Evolutionary conservation across 108 stramenopile genomes (phyloP).

Genomic region (Skeletonema tropicum): DNA sequence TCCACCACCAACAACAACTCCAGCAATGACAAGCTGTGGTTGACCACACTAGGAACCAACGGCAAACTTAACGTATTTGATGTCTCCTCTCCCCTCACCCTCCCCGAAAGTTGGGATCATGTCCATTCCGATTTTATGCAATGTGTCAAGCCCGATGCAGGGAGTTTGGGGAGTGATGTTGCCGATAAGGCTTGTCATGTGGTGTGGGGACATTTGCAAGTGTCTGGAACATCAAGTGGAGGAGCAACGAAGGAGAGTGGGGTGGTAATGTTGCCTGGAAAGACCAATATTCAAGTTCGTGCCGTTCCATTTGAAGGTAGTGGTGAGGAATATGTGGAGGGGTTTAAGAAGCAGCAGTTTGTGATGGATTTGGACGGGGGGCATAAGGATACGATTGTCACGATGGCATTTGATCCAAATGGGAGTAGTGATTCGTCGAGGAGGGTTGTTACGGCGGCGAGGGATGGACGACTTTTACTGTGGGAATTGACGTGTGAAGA

Average conservation of each 20-base stretch:
- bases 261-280: conserved; percentile 51
- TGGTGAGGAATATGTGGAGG: neutral
- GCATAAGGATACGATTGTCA: conserved; percentile 70
- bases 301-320: neutral
- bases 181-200: conserved; percentile 62
- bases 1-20: neutral
- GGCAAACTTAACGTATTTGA: conserved; percentile 67
- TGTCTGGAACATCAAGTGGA: too few relatives aligned
- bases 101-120: conserved; percentile 41
- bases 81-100: conserved; percentile 28
- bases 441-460: conserved; percentile 58
- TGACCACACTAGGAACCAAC: conserved; percentile 70
- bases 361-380: conserved; percentile 33
- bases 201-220: conserved; percentile 1
- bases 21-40: neutral
- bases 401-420: conserved; percentile 42
- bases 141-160: conserved; percentile 55
- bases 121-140: conserved; percentile 28
- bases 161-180: conserved; percentile 64
- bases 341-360: conserved; percentile 31
- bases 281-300: conserved; percentile 51
- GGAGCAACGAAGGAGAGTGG: too few relatives aligned
- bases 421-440: neutral
- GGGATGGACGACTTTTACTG: conserved; percentile 60
- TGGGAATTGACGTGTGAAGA: conserved; percentile 54